These are phyloP conservation scores for Phytopythium aichiense DNA, from an alignment of 352 stramenopile species.

Conservation along the genomic window DNA sequence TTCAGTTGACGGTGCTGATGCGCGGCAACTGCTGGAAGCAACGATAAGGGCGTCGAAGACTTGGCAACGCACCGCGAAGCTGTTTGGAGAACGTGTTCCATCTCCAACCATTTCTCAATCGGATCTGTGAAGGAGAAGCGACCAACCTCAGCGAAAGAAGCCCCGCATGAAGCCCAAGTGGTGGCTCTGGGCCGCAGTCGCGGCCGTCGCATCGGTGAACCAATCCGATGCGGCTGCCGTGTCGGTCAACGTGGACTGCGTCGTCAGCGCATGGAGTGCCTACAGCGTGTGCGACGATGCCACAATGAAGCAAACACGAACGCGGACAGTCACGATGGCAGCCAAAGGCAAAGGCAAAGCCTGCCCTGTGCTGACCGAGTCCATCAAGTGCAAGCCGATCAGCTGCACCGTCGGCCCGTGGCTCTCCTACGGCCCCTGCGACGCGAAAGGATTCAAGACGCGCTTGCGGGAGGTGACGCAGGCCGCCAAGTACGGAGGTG, in stretches of 20 bases:
- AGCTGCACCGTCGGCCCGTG: constrained; percentile 36
- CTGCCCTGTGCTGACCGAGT: constrained; percentile 32
- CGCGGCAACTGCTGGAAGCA: too few species aligned
- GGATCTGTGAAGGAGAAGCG: not conserved
- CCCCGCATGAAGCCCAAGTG: not conserved
- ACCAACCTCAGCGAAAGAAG: not conserved
- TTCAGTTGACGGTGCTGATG: too few species aligned
- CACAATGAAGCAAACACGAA: constrained; percentile 41
- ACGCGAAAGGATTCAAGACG: constrained; percentile 26
- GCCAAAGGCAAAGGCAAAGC: constrained; percentile 22
- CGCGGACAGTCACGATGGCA: constrained; percentile 12
- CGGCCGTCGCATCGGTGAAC: not conserved
- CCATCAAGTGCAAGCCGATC: constrained; percentile 38
- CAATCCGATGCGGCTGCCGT: not conserved
- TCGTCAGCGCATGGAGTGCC: constrained; percentile 34
- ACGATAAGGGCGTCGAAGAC: not conserved
- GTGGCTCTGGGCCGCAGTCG: not conserved
- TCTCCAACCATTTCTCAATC: not conserved
- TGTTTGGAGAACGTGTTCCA: not conserved
- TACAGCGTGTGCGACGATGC: constrained; percentile 33
- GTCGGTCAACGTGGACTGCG: constrained; percentile 44
- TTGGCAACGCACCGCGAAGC: not conserved
- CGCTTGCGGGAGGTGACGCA: constrained; percentile 24
- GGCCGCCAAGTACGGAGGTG: constrained; percentile 23
- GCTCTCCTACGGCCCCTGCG: constrained; percentile 30